Evolutionary conservation across 768 basidiomycete species (phyloP).

Genomic region (Mycena polygramma): DNA sequence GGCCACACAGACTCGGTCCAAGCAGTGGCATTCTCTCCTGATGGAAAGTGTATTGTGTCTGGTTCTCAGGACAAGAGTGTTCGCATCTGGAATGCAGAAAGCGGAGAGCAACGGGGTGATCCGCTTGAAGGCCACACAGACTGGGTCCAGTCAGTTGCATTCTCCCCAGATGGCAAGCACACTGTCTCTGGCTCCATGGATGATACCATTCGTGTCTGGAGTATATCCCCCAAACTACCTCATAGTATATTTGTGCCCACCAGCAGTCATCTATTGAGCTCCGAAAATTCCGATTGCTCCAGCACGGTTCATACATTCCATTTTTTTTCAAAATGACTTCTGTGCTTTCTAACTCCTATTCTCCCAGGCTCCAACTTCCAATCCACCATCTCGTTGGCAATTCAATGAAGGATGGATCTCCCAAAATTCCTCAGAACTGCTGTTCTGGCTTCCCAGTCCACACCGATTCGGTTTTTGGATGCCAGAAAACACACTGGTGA

Average conservation of each 20-base stretch:
- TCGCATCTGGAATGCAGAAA: background rate
- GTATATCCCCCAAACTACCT: background rate
- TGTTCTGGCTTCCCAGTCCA: no score
- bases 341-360: no score
- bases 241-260: background rate
- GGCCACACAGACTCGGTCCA: no score
- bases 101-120: background rate
- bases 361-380: background rate
- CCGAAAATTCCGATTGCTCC: no score
- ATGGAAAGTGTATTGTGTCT: background rate
- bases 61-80: background rate
- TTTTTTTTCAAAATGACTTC: no score
- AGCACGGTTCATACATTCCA: no score
- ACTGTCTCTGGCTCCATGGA: background rate
- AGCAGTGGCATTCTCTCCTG: background rate
- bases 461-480: no score
- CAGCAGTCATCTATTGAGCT: no score
- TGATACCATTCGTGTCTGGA: background rate
- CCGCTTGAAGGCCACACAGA: background rate
- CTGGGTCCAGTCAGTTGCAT: background rate
- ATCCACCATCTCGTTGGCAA: background rate
- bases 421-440: background rate
- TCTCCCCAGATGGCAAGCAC: conserved; percentile 2
- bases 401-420: background rate
- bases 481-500: no score